Percentiles rank a stretch among this genome's conserved stretches.
These are phyloP conservation scores for Cercophora sp. DNA, from an alignment of 495 filamentous ascomycete genomes.

Conservation along the genomic window DNA sequence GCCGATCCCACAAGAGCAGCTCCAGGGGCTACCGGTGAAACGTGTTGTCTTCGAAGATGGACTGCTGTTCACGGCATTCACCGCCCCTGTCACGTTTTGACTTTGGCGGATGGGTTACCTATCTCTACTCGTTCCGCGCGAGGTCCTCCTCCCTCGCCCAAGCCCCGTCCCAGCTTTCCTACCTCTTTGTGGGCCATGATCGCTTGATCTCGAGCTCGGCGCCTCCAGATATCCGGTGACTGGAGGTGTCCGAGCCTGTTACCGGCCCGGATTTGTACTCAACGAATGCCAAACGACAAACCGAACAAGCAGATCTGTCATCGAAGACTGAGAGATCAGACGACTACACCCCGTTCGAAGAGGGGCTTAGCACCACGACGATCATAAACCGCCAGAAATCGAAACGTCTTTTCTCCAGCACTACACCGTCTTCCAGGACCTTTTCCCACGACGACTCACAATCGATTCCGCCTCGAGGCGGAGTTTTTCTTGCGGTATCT, in stretches of 20 bases:
- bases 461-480: no score
- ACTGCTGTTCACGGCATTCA: slow-evolving; percentile 42
- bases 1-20: slow-evolving; percentile 42
- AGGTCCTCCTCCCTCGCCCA: slow-evolving; percentile 38
- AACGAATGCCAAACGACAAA: slow-evolving; percentile 23
- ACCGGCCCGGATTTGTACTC: slow-evolving; percentile 8
- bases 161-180: slow-evolving; percentile 44
- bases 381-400: background rate
- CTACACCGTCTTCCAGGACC: background rate
- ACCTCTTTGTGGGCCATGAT: slow-evolving; percentile 46
- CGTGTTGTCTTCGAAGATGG: slow-evolving; percentile 51
- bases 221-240: slow-evolving; percentile 29
- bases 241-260: background rate
- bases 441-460: no score
- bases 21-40: slow-evolving; percentile 45
- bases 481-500: no score
- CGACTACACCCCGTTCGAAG: background rate
- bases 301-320: slow-evolving; percentile 24
- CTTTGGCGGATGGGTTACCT: slow-evolving; percentile 43
- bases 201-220: slow-evolving; percentile 43
- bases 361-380: background rate
- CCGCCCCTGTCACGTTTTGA: slow-evolving; percentile 42
- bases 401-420: background rate
- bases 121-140: slow-evolving; percentile 48
- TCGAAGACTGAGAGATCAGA: slow-evolving; percentile 25